A percentile compares a stretch with the other conserved stretches of the same genome.
Evolutionary conservation across 805 yeast genomes (phyloP).

Genomic region (Lachancea cidri): DNA sequence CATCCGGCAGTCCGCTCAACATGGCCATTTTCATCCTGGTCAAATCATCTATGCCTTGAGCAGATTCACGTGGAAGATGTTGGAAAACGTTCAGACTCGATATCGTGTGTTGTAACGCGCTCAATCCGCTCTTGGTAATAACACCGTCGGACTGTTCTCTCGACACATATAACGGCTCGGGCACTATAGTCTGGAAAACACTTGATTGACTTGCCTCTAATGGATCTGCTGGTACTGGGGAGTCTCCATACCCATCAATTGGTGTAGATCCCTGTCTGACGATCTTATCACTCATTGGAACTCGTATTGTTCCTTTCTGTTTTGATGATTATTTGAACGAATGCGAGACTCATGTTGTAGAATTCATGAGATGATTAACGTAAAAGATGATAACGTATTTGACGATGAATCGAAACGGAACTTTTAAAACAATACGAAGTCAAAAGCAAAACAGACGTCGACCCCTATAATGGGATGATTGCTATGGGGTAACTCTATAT

Average conservation of each 20-base stretch:
- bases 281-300: constrained; percentile 3
- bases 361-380: no score
- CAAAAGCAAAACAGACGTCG: neutral
- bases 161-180: constrained; percentile 27
- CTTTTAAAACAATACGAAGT: neutral
- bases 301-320: neutral
- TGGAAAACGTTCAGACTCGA: constrained; percentile 30
- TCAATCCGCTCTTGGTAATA: constrained; percentile 14
- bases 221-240: constrained; percentile 5
- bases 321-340: no score
- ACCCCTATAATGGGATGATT: neutral
- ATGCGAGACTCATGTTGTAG: no score
- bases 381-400: no score
- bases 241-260: constrained; percentile 1
- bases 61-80: constrained; percentile 30
- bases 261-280: constrained; percentile 6
- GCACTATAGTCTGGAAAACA: constrained; percentile 21
- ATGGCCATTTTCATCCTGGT: constrained; percentile 68
- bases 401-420: no score
- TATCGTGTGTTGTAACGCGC: constrained; percentile 25
- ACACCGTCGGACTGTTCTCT: constrained; percentile 29
- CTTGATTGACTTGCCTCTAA: constrained; percentile 7
- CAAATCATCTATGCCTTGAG: constrained; percentile 57
- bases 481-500: neutral
- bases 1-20: constrained; percentile 56